These are phyloP conservation scores for Cucurbitaria berberidis DNA, from an alignment of 2,329 filamentous ascomycete genomes.

Conservation along the genomic window DNA sequence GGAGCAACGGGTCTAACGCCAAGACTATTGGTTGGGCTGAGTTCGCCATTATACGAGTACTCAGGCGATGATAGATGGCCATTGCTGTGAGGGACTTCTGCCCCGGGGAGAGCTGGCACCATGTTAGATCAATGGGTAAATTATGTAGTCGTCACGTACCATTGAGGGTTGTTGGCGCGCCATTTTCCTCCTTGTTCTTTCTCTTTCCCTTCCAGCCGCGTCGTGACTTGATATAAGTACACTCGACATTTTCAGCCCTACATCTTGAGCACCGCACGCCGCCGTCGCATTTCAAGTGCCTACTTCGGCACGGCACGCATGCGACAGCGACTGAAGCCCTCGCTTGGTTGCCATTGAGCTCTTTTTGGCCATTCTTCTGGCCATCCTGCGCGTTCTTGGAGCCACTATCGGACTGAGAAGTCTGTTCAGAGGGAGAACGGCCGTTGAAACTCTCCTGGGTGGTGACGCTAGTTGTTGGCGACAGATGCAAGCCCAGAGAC, in stretches of 20 bases:
- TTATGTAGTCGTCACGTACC: constrained; percentile 21
- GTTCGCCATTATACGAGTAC: constrained; percentile 38
- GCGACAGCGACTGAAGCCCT: constrained; percentile 52
- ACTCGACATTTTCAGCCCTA: constrained; percentile 51
- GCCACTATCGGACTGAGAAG: constrained; percentile 36
- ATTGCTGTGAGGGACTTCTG: constrained; percentile 24
- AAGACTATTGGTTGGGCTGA: constrained; percentile 30
- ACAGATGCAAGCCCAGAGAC: constrained; percentile 37
- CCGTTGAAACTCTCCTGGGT: constrained; percentile 38
- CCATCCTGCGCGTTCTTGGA: constrained; percentile 23
- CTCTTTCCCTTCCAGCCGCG: constrained; percentile 57
- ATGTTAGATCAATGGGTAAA: constrained; percentile 4
- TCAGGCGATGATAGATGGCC: constrained; percentile 40
- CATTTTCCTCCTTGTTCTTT: constrained; percentile 44
- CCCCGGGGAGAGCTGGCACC: constrained; percentile 8
- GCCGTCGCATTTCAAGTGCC: constrained; percentile 62
- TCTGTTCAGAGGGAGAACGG: constrained; percentile 41
- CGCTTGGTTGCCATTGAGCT: constrained; percentile 22
- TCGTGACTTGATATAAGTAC: constrained; percentile 60
- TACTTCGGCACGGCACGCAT: constrained; percentile 59
- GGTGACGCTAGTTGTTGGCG: constrained; percentile 37
- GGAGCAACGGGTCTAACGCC: constrained; percentile 25
- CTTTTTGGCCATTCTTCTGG: constrained; percentile 28
- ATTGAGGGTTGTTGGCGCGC: constrained; percentile 25
- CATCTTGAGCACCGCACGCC: constrained; percentile 58